Percentiles rank a stretch among this genome's conserved stretches.
Conservation (phyloP, 768 basidiomycete genomes). For the Tricholomella constricta region DNA sequence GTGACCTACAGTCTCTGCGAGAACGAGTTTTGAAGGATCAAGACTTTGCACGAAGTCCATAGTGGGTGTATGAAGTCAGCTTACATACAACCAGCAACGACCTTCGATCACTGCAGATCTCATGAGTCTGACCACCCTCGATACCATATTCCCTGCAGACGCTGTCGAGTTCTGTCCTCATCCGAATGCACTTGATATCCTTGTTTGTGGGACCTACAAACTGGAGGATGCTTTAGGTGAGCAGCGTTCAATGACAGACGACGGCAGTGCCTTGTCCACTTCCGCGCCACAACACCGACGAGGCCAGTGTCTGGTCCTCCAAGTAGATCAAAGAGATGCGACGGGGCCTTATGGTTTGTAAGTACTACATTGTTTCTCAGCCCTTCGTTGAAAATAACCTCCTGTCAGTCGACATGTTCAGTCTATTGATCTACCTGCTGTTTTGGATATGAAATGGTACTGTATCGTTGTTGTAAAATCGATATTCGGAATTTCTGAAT, state of each 20-base stretch:
- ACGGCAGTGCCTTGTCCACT: slow-evolving; percentile 13
- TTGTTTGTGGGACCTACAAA: slow-evolving; percentile 93
- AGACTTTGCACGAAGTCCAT: slow-evolving; percentile 74
- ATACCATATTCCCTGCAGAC: slow-evolving; percentile 87
- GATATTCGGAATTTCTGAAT: neutral
- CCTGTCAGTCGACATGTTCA: slow-evolving; percentile 59
- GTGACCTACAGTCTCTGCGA: slow-evolving; percentile 55
- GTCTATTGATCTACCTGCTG: slow-evolving; percentile 71
- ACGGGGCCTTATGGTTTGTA: slow-evolving; percentile 36
- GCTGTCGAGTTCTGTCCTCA: slow-evolving; percentile 90
- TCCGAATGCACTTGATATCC: slow-evolving; percentile 54
- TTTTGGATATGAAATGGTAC: slow-evolving; percentile 96
- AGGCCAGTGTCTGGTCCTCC: slow-evolving; percentile 77
- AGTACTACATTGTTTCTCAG: slow-evolving; percentile 13
- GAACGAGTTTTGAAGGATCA: slow-evolving; percentile 70
- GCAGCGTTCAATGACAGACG: slow-evolving; percentile 7
- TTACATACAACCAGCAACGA: neutral
- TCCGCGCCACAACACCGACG: slow-evolving; percentile 43
- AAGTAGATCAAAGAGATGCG: slow-evolving; percentile 32
- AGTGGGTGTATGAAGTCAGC: neutral
- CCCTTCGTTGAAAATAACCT: neutral
- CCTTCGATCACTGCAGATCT: neutral
- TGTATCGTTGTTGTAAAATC: neutral
- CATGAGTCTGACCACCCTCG: slow-evolving; percentile 28
- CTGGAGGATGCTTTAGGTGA: slow-evolving; percentile 46